phyloP scores from a whole-genome alignment of 164 flowering plant genomes.

The Chimonanthus praecox region DNA sequence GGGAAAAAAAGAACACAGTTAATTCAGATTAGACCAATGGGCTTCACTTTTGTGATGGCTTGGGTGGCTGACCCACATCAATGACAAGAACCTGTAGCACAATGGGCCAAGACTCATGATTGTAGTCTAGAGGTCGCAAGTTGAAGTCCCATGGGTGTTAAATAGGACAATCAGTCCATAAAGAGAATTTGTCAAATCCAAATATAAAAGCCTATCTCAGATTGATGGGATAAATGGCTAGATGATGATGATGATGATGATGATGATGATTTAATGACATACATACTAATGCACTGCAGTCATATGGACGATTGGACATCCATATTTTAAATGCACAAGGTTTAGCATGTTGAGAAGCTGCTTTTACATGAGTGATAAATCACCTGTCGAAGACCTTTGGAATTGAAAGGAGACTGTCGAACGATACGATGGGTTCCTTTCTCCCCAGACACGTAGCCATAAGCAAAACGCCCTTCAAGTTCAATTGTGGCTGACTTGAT shows the following conservation, averaged over 20 bases:
- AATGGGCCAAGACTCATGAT: too few relatives aligned
- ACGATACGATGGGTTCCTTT: slow-evolving; percentile 97
- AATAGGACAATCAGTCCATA: too few relatives aligned
- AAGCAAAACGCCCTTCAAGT: slow-evolving; percentile 89
- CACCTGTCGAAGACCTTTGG: slow-evolving; percentile 99
- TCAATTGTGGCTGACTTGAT: slow-evolving; percentile 95
- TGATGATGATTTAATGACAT: not conserved
- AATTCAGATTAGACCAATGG: too few relatives aligned
- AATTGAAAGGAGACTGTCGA: slow-evolving; percentile 91
- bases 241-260: not conserved
- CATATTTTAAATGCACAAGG: not conserved
- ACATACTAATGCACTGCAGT: not conserved
- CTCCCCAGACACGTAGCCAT: slow-evolving; percentile 93
- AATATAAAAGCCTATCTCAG: too few relatives aligned
- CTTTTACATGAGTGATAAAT: not conserved
- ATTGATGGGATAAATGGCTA: too few relatives aligned
- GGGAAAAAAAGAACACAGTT: too few relatives aligned
- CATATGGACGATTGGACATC: not conserved
- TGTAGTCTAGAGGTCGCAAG: too few relatives aligned
- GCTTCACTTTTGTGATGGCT: not conserved
- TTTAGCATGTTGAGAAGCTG: not conserved
- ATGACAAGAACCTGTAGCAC: too few relatives aligned
- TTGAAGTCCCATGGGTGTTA: too few relatives aligned
- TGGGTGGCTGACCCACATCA: not conserved
- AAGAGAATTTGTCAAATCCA: too few relatives aligned